A percentile compares a stretch with the other conserved stretches of the same genome.
Conservation (phyloP, 139 green algal genomes). For the Chlorella sorokiniana region DNA sequence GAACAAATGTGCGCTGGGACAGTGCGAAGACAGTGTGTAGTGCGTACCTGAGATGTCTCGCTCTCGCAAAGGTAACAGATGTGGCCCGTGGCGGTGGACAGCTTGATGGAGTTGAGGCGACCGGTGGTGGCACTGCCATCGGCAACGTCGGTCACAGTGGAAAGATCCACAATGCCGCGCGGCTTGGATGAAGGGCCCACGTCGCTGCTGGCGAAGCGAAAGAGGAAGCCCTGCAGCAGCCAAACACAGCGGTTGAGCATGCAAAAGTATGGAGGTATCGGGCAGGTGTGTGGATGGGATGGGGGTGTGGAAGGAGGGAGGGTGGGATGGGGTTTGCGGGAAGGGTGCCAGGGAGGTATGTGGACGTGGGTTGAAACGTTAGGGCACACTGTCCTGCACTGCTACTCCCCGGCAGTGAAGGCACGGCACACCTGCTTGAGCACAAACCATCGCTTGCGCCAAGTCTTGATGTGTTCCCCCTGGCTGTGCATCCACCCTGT, state of each 20-base stretch:
- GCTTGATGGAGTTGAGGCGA: slow-evolving; percentile 76
- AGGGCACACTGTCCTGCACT: too few species aligned
- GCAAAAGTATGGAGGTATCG: neutral
- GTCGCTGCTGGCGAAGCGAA: slow-evolving; percentile 79
- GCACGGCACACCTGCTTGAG: slow-evolving; percentile 72
- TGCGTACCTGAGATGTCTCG: slow-evolving; percentile 82
- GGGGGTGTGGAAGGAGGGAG: neutral
- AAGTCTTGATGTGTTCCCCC: slow-evolving; percentile 85
- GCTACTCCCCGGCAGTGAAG: neutral
- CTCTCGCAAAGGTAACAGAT: slow-evolving; percentile 81
- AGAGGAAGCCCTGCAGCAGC: slow-evolving; percentile 76
- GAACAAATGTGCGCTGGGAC: neutral
- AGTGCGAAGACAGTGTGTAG: too few species aligned
- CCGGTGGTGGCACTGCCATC: slow-evolving; percentile 62
- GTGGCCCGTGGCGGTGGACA: slow-evolving; percentile 74
- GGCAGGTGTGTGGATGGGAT: neutral
- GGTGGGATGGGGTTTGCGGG: too few species aligned
- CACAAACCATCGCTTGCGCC: slow-evolving; percentile 92
- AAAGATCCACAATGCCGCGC: slow-evolving; percentile 86
- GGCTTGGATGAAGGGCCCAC: slow-evolving; percentile 70
- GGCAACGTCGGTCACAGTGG: slow-evolving; percentile 72
- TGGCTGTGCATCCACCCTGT: slow-evolving; percentile 88
- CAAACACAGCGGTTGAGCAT: neutral
- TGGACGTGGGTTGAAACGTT: too few species aligned
- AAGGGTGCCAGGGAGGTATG: too few species aligned